phyloP scores from a whole-genome alignment of 441 rosid genomes.

The Manihot esculenta region DNA sequence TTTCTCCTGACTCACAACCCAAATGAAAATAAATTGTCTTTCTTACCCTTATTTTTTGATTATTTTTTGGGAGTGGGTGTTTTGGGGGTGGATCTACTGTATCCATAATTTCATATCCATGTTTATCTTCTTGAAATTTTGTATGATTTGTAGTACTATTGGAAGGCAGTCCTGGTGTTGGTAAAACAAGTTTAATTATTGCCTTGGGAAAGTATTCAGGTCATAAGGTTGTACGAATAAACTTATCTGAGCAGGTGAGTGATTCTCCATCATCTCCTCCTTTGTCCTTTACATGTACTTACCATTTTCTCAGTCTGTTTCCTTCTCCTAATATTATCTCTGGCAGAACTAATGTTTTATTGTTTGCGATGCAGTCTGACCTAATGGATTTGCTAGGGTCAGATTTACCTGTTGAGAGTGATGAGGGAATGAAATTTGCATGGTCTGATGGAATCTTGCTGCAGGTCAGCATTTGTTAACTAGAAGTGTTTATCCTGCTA shows the following conservation, averaged over 20 bases:
- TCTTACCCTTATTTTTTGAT: neutral
- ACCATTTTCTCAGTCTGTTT: neutral
- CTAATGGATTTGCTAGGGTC: constrained; percentile 99
- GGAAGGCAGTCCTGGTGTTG: constrained; percentile 99
- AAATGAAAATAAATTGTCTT: neutral
- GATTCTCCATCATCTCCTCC: constrained; percentile 1
- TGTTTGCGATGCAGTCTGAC: constrained; percentile 76
- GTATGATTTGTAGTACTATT: constrained; percentile 63
- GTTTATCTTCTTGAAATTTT: too few relatives aligned
- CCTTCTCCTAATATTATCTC: constrained; percentile 4
- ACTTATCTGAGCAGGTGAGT: constrained; percentile 96
- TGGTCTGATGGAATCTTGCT: constrained; percentile 99
- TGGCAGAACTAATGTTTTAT: constrained; percentile 17
- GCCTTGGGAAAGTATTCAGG: constrained; percentile 97
- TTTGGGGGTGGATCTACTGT: neutral
- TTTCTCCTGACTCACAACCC: neutral
- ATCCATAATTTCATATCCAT: neutral
- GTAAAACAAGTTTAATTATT: constrained; percentile 90
- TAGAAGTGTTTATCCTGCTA: constrained; percentile 14
- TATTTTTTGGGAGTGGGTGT: neutral
- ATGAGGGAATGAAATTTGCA: constrained; percentile 89
- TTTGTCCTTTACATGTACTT: neutral
- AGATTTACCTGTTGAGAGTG: constrained; percentile 89
- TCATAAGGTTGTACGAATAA: constrained; percentile 94
- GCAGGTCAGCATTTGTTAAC: constrained; percentile 52